These are phyloP conservation scores for Fusarium agapanthi DNA, from an alignment of 2,329 filamentous ascomycete species.

Conservation along the genomic window DNA sequence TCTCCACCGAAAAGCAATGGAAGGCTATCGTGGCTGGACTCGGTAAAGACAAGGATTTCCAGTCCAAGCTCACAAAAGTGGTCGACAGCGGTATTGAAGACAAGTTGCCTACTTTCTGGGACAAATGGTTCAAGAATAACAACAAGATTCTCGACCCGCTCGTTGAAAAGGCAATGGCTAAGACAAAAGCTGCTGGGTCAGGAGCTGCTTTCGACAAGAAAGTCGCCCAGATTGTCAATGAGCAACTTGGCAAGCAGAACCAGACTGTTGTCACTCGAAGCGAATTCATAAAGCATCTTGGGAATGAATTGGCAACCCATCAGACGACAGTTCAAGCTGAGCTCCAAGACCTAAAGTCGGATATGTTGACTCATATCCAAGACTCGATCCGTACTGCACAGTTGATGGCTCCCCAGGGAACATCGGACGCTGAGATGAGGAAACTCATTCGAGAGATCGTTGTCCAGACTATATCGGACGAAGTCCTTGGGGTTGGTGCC, in stretches of 20 bases:
- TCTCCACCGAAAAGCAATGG: slow-evolving; percentile 59
- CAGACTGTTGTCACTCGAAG: slow-evolving; percentile 55
- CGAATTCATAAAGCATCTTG: slow-evolving; percentile 58
- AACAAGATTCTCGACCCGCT: slow-evolving; percentile 48
- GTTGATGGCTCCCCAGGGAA: slow-evolving; percentile 39
- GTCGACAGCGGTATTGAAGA: slow-evolving; percentile 41
- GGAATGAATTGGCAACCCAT: slow-evolving; percentile 49
- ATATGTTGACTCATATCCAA: slow-evolving; percentile 47
- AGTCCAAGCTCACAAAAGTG: slow-evolving; percentile 39
- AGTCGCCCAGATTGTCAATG: slow-evolving; percentile 50
- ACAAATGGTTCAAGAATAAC: slow-evolving; percentile 62
- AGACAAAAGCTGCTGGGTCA: slow-evolving; percentile 47
- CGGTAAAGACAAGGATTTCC: slow-evolving; percentile 46
- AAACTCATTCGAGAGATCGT: slow-evolving; percentile 54
- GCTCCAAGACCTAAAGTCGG: slow-evolving; percentile 49
- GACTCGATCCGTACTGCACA: slow-evolving; percentile 43
- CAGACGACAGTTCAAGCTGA: slow-evolving; percentile 52
- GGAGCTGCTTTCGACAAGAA: slow-evolving; percentile 47
- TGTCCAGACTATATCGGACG: slow-evolving; percentile 53
- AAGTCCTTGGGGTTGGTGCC: slow-evolving; percentile 58
- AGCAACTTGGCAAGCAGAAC: slow-evolving; percentile 47
- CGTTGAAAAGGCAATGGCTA: slow-evolving; percentile 45
- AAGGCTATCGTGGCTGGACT: slow-evolving; percentile 55
- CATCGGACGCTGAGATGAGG: slow-evolving; percentile 54
- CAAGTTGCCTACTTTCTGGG: slow-evolving; percentile 56